Percentiles rank a stretch among this genome's conserved stretches.
These are phyloP conservation scores for Eucalyptus decipiens DNA, from an alignment of 345 rosid genomes.

Conservation along the genomic window DNA sequence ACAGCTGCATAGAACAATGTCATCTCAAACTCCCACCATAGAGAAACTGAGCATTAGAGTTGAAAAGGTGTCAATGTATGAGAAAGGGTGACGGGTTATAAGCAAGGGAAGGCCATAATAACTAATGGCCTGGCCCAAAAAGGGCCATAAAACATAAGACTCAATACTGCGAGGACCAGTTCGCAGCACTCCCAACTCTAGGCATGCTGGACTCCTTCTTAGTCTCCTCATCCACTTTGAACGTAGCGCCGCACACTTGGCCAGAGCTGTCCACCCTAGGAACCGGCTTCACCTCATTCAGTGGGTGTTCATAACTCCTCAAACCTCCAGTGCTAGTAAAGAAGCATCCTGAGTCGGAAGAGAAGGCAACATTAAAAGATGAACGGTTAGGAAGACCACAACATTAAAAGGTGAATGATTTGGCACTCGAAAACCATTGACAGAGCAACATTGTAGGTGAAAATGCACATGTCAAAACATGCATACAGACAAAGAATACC, in stretches of 20 bases:
- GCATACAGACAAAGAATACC: background rate
- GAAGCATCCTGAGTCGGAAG: slow-evolving; percentile 50
- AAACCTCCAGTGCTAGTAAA: slow-evolving; percentile 87
- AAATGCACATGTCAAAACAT: background rate
- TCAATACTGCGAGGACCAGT: slow-evolving; percentile 76
- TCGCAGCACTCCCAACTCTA: slow-evolving; percentile 82
- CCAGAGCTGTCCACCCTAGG: slow-evolving; percentile 95
- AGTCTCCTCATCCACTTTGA: slow-evolving; percentile 65
- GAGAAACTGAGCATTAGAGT: background rate
- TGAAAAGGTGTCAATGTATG: background rate
- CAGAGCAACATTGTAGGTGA: background rate
- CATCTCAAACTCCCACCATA: background rate
- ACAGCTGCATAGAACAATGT: slow-evolving; percentile 1
- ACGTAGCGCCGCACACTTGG: slow-evolving; percentile 62
- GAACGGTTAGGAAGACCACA: background rate
- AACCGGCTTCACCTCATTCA: slow-evolving; percentile 77
- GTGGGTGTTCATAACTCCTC: slow-evolving; percentile 85
- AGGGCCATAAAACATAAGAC: background rate
- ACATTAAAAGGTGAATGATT: background rate
- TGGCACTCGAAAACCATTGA: background rate
- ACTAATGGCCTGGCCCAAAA: background rate
- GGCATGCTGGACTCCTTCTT: slow-evolving; percentile 83
- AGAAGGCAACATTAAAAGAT: slow-evolving; percentile 1
- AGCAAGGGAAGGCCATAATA: background rate
- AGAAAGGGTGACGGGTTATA: background rate